Conservation (phyloP, 108 stramenopile species). For the Epithemia pelagica region DNA sequence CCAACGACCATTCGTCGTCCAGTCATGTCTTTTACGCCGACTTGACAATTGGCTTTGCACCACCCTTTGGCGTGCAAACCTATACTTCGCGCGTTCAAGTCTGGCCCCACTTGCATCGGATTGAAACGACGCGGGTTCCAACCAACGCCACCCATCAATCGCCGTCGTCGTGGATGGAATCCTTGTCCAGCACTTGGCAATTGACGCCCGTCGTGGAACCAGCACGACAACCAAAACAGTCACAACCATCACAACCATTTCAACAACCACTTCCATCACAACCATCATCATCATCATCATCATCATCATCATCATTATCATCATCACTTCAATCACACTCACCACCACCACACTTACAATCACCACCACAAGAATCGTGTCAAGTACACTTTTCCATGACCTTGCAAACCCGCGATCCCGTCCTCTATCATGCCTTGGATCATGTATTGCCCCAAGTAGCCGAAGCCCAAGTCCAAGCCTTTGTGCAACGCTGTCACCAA, state of each 20-base stretch:
- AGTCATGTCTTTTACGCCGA: neutral
- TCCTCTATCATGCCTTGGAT: neutral
- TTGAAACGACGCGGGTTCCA: neutral
- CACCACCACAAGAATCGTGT: neutral
- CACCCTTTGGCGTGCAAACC: neutral
- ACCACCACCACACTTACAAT: neutral
- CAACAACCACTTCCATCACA: no score
- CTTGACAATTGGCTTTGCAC: neutral
- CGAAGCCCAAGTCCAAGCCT: neutral
- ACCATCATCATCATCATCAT: neutral
- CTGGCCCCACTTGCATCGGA: neutral
- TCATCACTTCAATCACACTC: neutral
- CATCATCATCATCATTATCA: neutral
- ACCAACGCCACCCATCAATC: no score
- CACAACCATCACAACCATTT: neutral
- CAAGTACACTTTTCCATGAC: neutral
- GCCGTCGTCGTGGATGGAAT: neutral
- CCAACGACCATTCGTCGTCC: neutral
- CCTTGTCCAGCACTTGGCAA: neutral
- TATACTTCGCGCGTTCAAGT: neutral
- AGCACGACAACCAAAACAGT: neutral
- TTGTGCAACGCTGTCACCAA: neutral
- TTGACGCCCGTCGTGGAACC: neutral
- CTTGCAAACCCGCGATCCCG: neutral
- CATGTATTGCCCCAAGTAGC: neutral